Base-by-base conservation (phyloP, 441 rosid genomes). In the Erysimum pusillum region DNA sequence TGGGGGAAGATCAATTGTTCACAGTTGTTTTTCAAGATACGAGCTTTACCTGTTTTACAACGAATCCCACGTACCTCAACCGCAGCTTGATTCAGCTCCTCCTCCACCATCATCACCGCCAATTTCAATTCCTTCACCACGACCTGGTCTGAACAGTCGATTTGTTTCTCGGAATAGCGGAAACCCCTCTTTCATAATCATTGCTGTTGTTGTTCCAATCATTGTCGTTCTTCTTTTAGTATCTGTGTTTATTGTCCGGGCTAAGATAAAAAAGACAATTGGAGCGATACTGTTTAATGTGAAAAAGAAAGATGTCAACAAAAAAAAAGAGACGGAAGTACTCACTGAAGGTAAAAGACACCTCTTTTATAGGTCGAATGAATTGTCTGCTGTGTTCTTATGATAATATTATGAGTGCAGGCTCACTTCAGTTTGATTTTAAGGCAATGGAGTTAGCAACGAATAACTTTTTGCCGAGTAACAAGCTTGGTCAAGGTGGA, bases 401-500 rank as follows among this genome's bases (percentile, higher is more conserved):
- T 6, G 15, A 15, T 52, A n/a, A 39, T 36, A 78, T 78, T 34
- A 52, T 62, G 3, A 69, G 59, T 1, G 67, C 45, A 22, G 87
- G 79, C 3, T 71, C 85, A 7, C 63, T 82, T 67, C 86, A 79
- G n/a, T 71, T 80, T 9, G 82, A 86, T 36, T 82, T 80, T 38
- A 73, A 38, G 56, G 70, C 65, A 4, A 75, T 84, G 39, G 67
- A 39, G 18, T 7, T 73, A 38, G 86, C 89, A n/a, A 86, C 87
- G 0, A 12, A 68, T 67, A 42, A 77, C 11, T 84, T 84, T 54
- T 51, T 64, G 3, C 68, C 12, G 12, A 66, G 39, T 36, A 77
- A 70, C 20, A 81, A 79, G 69, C 76, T 85, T n/a, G 86, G 88
- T 4, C 45, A 67, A 53, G 88, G 88, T 71, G 87, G 89, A 18